Percentiles rank a stretch among this genome's conserved stretches.
Conservation (phyloP, 352 stramenopile genomes). For the Phytophthora foliorum region DNA sequence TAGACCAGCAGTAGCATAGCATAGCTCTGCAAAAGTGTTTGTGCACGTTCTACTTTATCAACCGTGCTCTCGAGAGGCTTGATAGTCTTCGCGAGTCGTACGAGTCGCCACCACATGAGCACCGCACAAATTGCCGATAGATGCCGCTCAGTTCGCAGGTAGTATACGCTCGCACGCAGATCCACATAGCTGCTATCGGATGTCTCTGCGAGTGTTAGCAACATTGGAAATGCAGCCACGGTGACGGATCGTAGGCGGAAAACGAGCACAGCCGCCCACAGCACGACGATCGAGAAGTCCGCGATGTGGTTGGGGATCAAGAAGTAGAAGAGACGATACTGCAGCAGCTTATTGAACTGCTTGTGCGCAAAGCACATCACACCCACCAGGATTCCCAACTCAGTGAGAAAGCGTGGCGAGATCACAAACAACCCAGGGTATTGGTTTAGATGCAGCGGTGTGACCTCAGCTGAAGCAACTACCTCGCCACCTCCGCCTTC, state of each 20-base stretch:
- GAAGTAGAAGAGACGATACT: constrained; percentile 77
- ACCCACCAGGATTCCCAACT: constrained; percentile 54
- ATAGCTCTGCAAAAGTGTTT: constrained; percentile 53
- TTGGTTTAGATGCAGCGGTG: constrained; percentile 56
- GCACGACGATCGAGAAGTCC: constrained; percentile 59
- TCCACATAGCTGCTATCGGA: constrained; percentile 47
- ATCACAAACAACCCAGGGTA: constrained; percentile 58
- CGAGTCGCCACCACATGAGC: constrained; percentile 72
- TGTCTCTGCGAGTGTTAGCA: constrained; percentile 42
- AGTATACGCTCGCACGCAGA: constrained; percentile 37
- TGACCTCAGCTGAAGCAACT: constrained; percentile 34
- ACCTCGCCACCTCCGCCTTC: constrained; percentile 45
- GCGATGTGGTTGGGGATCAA: constrained; percentile 57
- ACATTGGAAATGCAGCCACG: constrained; percentile 45
- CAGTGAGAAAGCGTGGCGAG: constrained; percentile 58
- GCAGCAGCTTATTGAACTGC: constrained; percentile 59
- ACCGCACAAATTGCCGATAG: constrained; percentile 50
- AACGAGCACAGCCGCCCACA: constrained; percentile 50
- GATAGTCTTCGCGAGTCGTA: constrained; percentile 56
- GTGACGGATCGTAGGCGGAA: constrained; percentile 47
- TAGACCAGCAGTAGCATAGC: constrained; percentile 52
- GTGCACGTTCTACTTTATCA: constrained; percentile 53
- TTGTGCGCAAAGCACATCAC: constrained; percentile 57
- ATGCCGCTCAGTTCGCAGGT: constrained; percentile 45
- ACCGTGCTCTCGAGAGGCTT: constrained; percentile 54